Evolutionary conservation across 108 stramenopile genomes (phyloP), one percentile per base, ranked within the genome.

Genomic region (Cyclotella choctawhatcheeana): DNA sequence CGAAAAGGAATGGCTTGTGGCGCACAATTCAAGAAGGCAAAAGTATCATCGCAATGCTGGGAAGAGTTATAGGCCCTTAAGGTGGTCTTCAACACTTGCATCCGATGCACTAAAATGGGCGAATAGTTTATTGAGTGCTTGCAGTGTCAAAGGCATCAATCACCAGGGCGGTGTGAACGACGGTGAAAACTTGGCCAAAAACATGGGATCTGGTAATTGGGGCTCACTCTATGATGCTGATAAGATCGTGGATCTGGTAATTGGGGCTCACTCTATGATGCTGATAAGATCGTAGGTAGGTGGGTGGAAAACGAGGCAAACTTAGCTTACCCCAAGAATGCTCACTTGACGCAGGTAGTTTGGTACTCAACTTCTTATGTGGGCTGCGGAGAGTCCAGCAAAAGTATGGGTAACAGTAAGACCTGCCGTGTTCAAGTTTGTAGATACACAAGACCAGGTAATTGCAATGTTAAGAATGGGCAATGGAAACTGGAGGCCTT

Each of bases 321-420:
- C 3, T 29, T 43, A 26, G 8, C 22, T 0, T 77, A 71, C 55
- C 69, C 69, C 6, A 17, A 40, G 2, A 71, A 71, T 51, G 76
- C 76, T 12, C 76, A 77, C 67, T 63, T 58, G 43, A 77, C 76
- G 14, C 76, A 77, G 47, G 76, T 77, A 4, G 61, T 77, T 35
- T 77, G 76, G 76, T 64, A 66, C 37, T 69, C 69, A 6, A 70
- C 76, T 6, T 44, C 61, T 7, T 77, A 77, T 64, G 76, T 77
- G 14, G 76, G 76, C 4, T 77, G 76, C 59, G 76, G 76, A 0
- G 76, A 77, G 30, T 14, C 59, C 1, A 20, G 53, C 18, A 70
- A 62, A 27, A 54, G 4, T 17, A 48, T 56, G 29, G 25, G 51
- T 33, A 40, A 40, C 10, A 10, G 10, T 5, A 20, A 48, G 17